Base-by-base conservation (phyloP, 352 stramenopile genomes). In the Pythium rishiriense region DNA sequence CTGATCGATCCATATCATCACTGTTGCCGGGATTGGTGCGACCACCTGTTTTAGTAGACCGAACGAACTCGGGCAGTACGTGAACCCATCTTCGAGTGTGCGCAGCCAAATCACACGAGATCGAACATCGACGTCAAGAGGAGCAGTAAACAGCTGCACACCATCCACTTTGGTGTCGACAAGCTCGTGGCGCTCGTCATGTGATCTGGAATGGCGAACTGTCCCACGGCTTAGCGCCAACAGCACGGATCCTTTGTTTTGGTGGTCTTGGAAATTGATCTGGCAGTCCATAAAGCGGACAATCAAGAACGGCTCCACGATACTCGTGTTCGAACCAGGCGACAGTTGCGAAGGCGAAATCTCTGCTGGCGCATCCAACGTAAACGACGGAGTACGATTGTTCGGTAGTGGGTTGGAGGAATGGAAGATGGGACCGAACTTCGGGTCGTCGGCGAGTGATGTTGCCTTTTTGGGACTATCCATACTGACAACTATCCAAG, bases 251-350 rank as follows among this genome's bases (percentile, higher is more conserved):
- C 83, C 82, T 78, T 93, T 93, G 65, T 89, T 68, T 7, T 66
- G 28, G 12, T 78, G 67, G 37, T 93, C 83, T 67, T 91, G 83
- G n/a, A 91, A 39, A 48, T 70, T 90, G 35, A 93, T 76, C 67
- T 94, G 85, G n/a, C 73, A 86, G 54, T 94, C 85, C 64, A 88
- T 73, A 28, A 93, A 90, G 26, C 85, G 85, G 10, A 93, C 74
- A 49, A 89, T 79, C 17, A 93, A 64, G 43, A 89, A 90, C 2
- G 79, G 71, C 9, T 85, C 68, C 9, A 81, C 72, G n/a, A 81
- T 25, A 31, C 35, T 58, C 0, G 15, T 29, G 24, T 24, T 26
- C 3, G 21, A 26, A 22, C n/a, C 47, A 11, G 49, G 35, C 8
- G 39, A 45, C 54, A 29, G 21, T 29, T 55, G 62, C 39, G 25